Percentiles rank a stretch among this genome's conserved stretches.
Evolutionary conservation across 768 basidiomycete species (phyloP).

Genomic region (Podaxis sp.): DNA sequence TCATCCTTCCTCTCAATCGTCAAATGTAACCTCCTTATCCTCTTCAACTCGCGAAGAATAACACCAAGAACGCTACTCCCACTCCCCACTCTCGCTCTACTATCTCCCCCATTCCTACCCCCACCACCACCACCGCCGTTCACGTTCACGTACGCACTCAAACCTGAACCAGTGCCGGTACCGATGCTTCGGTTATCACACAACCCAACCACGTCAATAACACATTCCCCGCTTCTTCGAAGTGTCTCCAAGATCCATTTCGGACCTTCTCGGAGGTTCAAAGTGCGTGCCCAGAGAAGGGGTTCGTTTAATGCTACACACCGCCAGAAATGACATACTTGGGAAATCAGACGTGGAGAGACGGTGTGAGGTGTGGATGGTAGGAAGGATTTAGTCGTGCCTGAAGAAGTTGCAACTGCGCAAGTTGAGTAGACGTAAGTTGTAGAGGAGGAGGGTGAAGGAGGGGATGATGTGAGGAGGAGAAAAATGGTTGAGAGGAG

Average conservation of each 20-base stretch:
- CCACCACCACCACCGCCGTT: not conserved
- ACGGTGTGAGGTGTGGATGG: not conserved
- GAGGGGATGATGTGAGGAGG: not conserved
- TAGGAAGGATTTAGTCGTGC: not conserved
- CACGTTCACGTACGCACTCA: not conserved
- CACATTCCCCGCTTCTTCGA: not conserved
- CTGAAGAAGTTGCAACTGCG: not conserved
- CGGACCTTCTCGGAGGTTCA: slow-evolving; percentile 5
- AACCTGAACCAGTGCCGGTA: not conserved
- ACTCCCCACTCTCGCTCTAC: not conserved
- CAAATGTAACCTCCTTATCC: slow-evolving; percentile 6
- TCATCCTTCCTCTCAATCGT: slow-evolving; percentile 8
- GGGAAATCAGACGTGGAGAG: not conserved
- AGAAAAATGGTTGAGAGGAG: not conserved
- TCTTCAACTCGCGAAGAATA: not conserved
- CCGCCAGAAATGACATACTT: slow-evolving; percentile 7
- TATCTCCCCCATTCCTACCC: not conserved
- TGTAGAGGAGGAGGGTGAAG: not conserved
- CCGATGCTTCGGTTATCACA: not conserved
- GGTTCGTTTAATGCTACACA: not conserved
- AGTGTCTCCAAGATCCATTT: slow-evolving; percentile 2
- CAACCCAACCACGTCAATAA: not conserved
- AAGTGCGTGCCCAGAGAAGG: not conserved
- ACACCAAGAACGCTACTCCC: not conserved
- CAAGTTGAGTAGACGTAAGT: not conserved